phyloP scores from a whole-genome alignment of 805 yeast species.

The Yamadazyma sp. region DNA sequence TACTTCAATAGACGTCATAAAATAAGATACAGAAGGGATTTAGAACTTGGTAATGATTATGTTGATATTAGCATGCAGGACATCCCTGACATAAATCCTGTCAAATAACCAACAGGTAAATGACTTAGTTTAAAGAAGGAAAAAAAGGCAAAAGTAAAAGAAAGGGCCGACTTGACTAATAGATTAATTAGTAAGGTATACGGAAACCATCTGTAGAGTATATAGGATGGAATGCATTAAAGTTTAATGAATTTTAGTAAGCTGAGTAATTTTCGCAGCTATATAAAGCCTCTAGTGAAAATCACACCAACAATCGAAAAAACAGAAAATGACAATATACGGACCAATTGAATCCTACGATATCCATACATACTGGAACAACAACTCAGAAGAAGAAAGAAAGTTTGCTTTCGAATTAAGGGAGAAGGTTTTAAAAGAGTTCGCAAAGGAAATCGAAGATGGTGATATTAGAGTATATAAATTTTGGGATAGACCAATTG shows the following conservation, averaged over 20 bases:
- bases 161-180: too few species aligned
- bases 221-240: too few species aligned
- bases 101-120: too few species aligned
- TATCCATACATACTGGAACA: slow-evolving; percentile 53
- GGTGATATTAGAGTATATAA: slow-evolving; percentile 43
- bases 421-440: slow-evolving; percentile 37
- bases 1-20: background rate
- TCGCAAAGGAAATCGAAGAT: slow-evolving; percentile 38
- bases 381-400: slow-evolving; percentile 29
- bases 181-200: too few species aligned
- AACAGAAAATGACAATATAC: slow-evolving; percentile 12
- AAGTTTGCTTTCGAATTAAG: slow-evolving; percentile 35
- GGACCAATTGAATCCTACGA: slow-evolving; percentile 42
- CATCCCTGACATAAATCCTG: too few species aligned
- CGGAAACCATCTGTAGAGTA: too few species aligned
- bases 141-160: too few species aligned
- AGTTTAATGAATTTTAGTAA: slow-evolving; percentile 3
- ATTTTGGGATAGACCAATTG: slow-evolving; percentile 47
- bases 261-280: slow-evolving; percentile 1
- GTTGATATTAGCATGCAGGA: slow-evolving; percentile 12
- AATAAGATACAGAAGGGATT: background rate
- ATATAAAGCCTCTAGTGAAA: background rate
- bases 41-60: slow-evolving; percentile 4
- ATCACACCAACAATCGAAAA: background rate
- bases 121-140: too few species aligned